These are phyloP conservation scores for Stenocarpella maydis DNA, from an alignment of 2,329 filamentous ascomycete genomes.

Conservation along the genomic window DNA sequence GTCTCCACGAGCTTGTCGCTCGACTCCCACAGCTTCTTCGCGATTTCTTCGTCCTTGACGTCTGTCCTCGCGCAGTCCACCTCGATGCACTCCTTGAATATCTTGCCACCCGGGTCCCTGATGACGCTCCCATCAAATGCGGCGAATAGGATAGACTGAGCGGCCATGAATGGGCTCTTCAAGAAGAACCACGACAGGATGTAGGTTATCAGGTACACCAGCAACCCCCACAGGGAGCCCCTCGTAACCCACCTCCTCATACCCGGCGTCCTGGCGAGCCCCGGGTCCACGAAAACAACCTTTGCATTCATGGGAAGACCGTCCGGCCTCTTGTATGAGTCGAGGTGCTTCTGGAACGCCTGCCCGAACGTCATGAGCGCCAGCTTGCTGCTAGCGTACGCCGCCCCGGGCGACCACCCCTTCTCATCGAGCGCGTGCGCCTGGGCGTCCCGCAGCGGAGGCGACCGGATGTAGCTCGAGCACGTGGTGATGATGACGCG, in stretches of 20 bases:
- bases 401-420: constrained; percentile 62
- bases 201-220: constrained; percentile 80
- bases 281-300: constrained; percentile 88
- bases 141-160: constrained; percentile 86
- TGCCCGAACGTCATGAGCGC: constrained; percentile 89
- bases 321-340: constrained; percentile 84
- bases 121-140: constrained; percentile 81
- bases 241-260: constrained; percentile 87
- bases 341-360: constrained; percentile 91
- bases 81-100: constrained; percentile 90
- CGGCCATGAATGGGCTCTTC: constrained; percentile 83
- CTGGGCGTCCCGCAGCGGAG: constrained; percentile 65
- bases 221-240: constrained; percentile 81
- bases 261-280: constrained; percentile 83
- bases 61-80: constrained; percentile 76
- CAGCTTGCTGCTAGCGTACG: constrained; percentile 74
- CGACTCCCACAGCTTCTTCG: constrained; percentile 88
- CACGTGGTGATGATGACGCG: constrained; percentile 88
- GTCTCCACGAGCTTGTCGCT: constrained; percentile 85
- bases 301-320: constrained; percentile 81
- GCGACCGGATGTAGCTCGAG: constrained; percentile 83
- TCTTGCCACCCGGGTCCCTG: constrained; percentile 69
- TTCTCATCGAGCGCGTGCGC: constrained; percentile 51
- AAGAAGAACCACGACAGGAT: constrained; percentile 85
- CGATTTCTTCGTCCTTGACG: constrained; percentile 78